Base-by-base conservation (phyloP, 257 asterid genomes). In the Solanum chilense region DNA sequence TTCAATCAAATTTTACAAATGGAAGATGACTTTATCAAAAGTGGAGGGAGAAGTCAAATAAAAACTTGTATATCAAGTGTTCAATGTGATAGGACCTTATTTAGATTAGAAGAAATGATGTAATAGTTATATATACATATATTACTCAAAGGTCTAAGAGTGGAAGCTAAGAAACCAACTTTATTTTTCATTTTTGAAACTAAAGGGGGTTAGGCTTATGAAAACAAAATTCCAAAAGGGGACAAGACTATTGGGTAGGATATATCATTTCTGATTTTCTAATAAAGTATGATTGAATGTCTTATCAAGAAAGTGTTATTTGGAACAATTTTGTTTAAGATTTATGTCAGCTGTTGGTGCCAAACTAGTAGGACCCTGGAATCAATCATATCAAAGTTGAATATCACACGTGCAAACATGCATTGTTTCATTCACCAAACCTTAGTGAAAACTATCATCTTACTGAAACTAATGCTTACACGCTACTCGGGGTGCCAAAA, bases 151-250 rank as follows among this genome's bases (percentile, higher is more conserved):
- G 82, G 37, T 71, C 81, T 49, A 68, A 86, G 93, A 91, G 93
- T 91, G 88, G 93, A 89, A 81, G 92, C 87, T 88, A 93, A 93
- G 95, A 88, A 91, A 90, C 86, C 89, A 87, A 87, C 89, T 90
- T 92, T 88, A 89, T 81, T 49, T 44, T 86, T 74, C 82, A 88
- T 88, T 37, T 37, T 92, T 90, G 86, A 88, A 86, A 74, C 62
- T 64, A 73, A 73, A 27, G 7, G 80, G 82, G 83, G 82, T 89
- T 80, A 18, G 45, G 85, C 39, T 20, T 12, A 60, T 49, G 23
- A 83, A 87, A 78, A 71, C 82, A 71, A 86, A 84, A 62, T 73
- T 45, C 88, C 86, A 84, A 83, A 86, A 88, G 71, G 87, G 81
- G 82, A 86, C 89, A 88, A 88, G 42, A 39, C 27, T 20, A 52